These are phyloP conservation scores for Cryptosporidium baileyi DNA, from an alignment of 169 alveolate species.

Conservation along the genomic window DNA sequence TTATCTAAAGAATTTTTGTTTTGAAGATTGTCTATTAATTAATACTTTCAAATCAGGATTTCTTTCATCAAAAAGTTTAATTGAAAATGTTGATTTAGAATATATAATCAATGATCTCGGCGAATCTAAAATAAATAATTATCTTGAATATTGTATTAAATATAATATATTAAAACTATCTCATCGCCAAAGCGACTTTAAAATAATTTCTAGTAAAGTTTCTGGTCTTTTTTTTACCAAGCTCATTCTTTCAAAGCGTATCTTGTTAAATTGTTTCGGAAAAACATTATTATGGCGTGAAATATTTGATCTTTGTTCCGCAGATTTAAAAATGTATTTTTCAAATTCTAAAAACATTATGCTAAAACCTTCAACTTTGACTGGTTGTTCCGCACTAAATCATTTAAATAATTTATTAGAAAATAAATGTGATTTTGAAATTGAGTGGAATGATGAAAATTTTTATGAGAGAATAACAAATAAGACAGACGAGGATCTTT, in stretches of 20 bases:
- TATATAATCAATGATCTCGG: not conserved
- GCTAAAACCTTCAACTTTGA: not conserved
- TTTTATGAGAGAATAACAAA: conserved; percentile 36
- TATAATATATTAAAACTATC: conserved; percentile 1
- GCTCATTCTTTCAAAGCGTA: not conserved
- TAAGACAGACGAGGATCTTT: conserved; percentile 39
- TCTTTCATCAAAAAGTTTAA: not conserved
- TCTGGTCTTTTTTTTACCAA: not conserved
- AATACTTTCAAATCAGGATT: conserved; percentile 26
- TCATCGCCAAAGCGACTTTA: not conserved
- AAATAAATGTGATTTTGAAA: not conserved
- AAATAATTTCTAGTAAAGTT: not conserved
- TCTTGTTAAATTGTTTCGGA: conserved; percentile 13
- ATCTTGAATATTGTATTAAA: not conserved
- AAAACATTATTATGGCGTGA: conserved; percentile 59
- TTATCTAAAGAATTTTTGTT: not conserved
- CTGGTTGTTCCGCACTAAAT: conserved; percentile 25
- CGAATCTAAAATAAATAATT: not conserved
- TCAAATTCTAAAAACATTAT: not conserved
- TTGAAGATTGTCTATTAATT: not conserved
- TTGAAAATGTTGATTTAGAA: not conserved
- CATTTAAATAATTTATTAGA: conserved; percentile 32
- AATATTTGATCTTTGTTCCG: conserved; percentile 38
- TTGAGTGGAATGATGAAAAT: conserved; percentile 57
- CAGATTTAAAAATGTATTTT: not conserved